Percentiles rank a stretch among this genome's conserved stretches.
These are phyloP conservation scores for Calonectria fujianensis DNA, from an alignment of 2,329 filamentous ascomycete species.

Conservation along the genomic window DNA sequence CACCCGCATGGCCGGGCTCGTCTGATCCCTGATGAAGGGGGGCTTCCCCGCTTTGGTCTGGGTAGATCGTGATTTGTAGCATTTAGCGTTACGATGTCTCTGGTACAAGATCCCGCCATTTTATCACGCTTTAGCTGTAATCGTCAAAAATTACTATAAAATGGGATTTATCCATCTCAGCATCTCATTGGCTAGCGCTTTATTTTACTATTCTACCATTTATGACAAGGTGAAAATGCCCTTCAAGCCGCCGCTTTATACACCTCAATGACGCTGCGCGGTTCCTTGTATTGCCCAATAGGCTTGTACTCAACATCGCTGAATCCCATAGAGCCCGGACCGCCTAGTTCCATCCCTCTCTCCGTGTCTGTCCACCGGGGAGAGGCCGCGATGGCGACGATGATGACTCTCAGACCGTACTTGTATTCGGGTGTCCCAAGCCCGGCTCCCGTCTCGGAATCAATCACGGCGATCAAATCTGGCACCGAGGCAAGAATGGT, in stretches of 20 bases:
- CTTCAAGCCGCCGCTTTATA: not conserved
- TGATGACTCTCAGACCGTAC: slow-evolving; percentile 59
- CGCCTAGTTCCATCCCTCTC: slow-evolving; percentile 69
- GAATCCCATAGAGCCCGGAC: slow-evolving; percentile 62
- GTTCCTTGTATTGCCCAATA: slow-evolving; percentile 70
- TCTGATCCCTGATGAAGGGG: slow-evolving; percentile 2
- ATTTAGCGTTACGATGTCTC: not conserved
- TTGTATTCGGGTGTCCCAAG: slow-evolving; percentile 63
- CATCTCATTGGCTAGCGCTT: not conserved
- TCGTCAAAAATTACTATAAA: not conserved
- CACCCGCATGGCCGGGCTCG: not conserved
- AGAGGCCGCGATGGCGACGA: slow-evolving; percentile 73
- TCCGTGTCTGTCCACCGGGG: slow-evolving; percentile 71
- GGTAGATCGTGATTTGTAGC: not conserved
- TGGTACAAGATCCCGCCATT: not conserved
- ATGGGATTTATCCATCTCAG: not conserved
- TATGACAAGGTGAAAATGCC: not conserved
- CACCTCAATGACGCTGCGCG: slow-evolving; percentile 69
- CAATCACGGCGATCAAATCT: slow-evolving; percentile 64
- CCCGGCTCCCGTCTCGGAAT: slow-evolving; percentile 60
- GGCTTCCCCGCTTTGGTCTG: slow-evolving; percentile 8
- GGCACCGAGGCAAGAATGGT: slow-evolving; percentile 62
- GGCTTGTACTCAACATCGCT: slow-evolving; percentile 67
- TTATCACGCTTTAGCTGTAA: not conserved
- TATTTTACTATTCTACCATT: not conserved